phyloP scores from a whole-genome alignment of 1,284 basidiomycete species.

The Malassezia restricta region DNA sequence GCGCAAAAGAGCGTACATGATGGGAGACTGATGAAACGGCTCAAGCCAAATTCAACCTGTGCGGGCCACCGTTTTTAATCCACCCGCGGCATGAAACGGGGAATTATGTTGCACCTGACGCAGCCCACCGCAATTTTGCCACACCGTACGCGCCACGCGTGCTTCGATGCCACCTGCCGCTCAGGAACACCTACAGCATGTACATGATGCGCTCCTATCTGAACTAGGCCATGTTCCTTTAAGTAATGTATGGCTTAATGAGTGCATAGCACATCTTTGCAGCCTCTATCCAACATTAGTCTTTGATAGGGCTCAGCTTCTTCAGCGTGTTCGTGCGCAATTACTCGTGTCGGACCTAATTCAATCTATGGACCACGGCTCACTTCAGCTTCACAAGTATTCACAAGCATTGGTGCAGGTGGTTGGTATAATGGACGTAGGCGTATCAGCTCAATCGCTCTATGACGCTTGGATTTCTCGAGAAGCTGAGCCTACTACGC shows the following conservation, averaged over 20 bases:
- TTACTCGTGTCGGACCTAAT: slow-evolving; percentile 7
- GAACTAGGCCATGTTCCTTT: slow-evolving; percentile 1
- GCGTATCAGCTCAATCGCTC: slow-evolving; percentile 10
- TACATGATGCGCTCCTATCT: neutral
- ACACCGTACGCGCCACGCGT: neutral
- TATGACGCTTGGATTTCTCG: slow-evolving; percentile 1
- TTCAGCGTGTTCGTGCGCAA: slow-evolving; percentile 4
- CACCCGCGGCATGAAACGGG: neutral
- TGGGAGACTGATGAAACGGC: neutral
- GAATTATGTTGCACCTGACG: slow-evolving; percentile 3
- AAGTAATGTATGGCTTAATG: slow-evolving; percentile 8
- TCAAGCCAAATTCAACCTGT: neutral
- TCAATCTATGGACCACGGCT: slow-evolving; percentile 8
- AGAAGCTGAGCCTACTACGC: neutral
- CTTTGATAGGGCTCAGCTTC: neutral
- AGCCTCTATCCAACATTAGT: neutral
- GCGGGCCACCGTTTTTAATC: neutral
- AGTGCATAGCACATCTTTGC: slow-evolving; percentile 10
- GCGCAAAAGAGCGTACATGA: slow-evolving; percentile 10
- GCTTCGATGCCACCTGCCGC: neutral
- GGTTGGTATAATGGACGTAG: slow-evolving; percentile 3
- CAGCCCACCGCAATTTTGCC: neutral
- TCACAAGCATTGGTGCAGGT: slow-evolving; percentile 3
- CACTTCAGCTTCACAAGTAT: neutral
- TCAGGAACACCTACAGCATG: neutral